Evolutionary conservation across 768 basidiomycete genomes (phyloP).

Genomic region (Cytidiella melzeri): DNA sequence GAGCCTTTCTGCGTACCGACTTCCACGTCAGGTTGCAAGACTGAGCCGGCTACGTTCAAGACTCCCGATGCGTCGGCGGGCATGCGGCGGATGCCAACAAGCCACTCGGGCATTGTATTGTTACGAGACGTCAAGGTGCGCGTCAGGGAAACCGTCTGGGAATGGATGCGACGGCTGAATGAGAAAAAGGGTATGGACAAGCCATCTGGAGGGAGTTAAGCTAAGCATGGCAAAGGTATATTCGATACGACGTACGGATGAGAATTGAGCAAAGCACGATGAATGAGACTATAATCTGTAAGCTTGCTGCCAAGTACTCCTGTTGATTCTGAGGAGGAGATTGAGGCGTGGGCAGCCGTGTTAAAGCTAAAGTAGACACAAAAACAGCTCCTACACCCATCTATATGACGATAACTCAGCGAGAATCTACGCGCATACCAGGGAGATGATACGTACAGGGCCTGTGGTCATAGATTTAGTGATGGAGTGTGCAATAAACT

Average conservation of each 20-base stretch:
- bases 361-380: conserved; percentile 68
- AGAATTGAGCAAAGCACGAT: conserved; percentile 84
- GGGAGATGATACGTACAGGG: conserved; percentile 7
- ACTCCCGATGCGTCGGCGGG: conserved; percentile 2
- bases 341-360: conserved; percentile 49
- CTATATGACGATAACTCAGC: conserved; percentile 28
- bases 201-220: conserved; percentile 38
- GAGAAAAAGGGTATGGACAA: conserved; percentile 67
- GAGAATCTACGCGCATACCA: background rate
- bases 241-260: conserved; percentile 49
- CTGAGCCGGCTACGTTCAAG: background rate
- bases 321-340: conserved; percentile 60
- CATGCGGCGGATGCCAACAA: conserved; percentile 28
- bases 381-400: conserved; percentile 95
- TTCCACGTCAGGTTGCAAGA: background rate
- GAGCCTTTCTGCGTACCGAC: background rate
- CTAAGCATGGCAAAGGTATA: background rate
- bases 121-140: conserved; percentile 34
- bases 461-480: conserved; percentile 2
- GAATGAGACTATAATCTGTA: conserved; percentile 85
- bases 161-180: conserved; percentile 39
- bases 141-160: conserved; percentile 41
- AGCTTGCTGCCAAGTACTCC: conserved; percentile 63
- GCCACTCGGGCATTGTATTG: conserved; percentile 38
- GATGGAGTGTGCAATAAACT: background rate